Conservation (phyloP, 176 grass and related monocot species). For the Stipa capillata region DNA sequence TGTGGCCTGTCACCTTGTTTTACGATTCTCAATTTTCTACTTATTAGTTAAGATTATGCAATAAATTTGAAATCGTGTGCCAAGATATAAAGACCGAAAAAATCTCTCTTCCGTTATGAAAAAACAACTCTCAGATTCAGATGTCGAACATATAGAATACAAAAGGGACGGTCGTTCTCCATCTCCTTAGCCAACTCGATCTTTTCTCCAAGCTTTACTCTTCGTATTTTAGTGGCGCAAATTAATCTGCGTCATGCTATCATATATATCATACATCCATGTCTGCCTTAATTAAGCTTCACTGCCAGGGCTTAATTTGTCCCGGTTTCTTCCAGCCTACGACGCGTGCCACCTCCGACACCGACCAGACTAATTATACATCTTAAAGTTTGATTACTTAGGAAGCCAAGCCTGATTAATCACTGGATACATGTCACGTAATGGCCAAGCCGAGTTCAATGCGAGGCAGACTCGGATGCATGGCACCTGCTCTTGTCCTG, state of each 20-base stretch:
- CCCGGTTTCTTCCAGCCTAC: constrained; percentile 2
- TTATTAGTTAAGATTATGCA: too few species aligned
- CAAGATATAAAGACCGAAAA: too few species aligned
- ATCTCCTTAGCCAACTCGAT: constrained; percentile 16
- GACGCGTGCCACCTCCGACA: neutral
- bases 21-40: too few species aligned
- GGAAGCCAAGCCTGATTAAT: neutral
- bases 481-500: too few species aligned
- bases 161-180: neutral
- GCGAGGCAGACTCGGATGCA: too few species aligned
- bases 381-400: too few species aligned
- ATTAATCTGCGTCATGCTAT: neutral
- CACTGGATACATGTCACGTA: neutral
- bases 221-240: neutral
- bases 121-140: too few species aligned
- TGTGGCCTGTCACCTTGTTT: too few species aligned
- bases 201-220: constrained; percentile 36
- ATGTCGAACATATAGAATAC: neutral
- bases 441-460: neutral
- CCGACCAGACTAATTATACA: too few species aligned
- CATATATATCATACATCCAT: neutral
- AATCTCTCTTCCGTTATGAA: too few species aligned
- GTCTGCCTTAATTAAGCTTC: neutral
- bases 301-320: neutral
- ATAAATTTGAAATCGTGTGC: too few species aligned